Percentiles rank a stretch among this genome's conserved stretches.
phyloP scores from a whole-genome alignment of 345 rosid genomes.

The Salix caprea region DNA sequence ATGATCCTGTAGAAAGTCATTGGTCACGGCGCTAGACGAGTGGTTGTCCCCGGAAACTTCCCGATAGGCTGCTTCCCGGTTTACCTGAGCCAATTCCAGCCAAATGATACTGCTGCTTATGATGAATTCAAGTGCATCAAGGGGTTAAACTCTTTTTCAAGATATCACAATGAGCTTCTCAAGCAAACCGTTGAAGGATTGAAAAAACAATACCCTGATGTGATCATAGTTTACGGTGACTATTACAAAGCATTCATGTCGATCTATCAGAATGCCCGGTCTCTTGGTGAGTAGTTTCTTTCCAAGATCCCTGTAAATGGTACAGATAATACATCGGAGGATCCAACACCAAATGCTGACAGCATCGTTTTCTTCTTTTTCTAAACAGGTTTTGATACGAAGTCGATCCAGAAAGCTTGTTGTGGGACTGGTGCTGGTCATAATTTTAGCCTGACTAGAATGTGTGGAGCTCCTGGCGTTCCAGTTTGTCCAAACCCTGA shows the following conservation, averaged over 20 bases:
- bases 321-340: too few relatives aligned
- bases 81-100: background rate
- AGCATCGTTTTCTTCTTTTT: too few relatives aligned
- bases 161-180: background rate
- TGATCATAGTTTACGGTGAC: background rate
- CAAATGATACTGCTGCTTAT: background rate
- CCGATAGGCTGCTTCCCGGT: background rate
- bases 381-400: too few relatives aligned
- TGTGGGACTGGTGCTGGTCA: too few relatives aligned
- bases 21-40: background rate
- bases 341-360: too few relatives aligned
- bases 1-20: background rate
- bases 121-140: background rate
- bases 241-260: background rate
- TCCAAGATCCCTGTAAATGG: background rate
- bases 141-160: background rate
- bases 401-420: too few relatives aligned
- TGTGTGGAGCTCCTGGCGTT: conserved; percentile 18
- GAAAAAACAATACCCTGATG: background rate
- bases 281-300: conserved; percentile 13
- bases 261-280: background rate
- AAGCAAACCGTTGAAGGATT: background rate
- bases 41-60: conserved; percentile 6
- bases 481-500: background rate
- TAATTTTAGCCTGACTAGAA: too few relatives aligned